Percentiles rank a stretch among this genome's conserved stretches.
These are phyloP conservation scores for Neophaeococcomyces aloes DNA, from an alignment of 2,329 filamentous ascomycete species.

Conservation along the genomic window DNA sequence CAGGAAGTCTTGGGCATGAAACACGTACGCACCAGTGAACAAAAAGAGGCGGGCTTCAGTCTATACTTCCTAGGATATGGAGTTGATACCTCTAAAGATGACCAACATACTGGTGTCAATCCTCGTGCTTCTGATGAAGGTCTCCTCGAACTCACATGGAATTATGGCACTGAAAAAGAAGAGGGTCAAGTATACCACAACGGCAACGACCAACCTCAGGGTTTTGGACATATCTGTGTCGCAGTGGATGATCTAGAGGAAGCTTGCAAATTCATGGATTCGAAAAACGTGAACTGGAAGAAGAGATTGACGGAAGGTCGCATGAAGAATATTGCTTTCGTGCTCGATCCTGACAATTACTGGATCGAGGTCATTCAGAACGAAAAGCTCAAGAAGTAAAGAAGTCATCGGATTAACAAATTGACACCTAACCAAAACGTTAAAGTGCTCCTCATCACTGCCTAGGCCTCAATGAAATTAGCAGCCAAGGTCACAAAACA, in stretches of 20 bases:
- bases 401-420: too few relatives aligned
- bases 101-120: constrained; percentile 43
- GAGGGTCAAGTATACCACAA: constrained; percentile 83
- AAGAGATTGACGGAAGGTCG: constrained; percentile 80
- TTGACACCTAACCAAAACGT: too few relatives aligned
- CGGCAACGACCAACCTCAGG: constrained; percentile 82
- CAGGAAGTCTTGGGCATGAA: constrained; percentile 84
- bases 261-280: constrained; percentile 78
- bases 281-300: constrained; percentile 76
- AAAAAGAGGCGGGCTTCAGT: constrained; percentile 63
- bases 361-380: constrained; percentile 63
- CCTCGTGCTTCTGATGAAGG: constrained; percentile 63
- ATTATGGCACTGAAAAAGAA: constrained; percentile 61
- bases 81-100: constrained; percentile 44
- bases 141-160: constrained; percentile 81
- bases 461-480: too few relatives aligned
- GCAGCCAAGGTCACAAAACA: too few relatives aligned
- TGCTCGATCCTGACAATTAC: constrained; percentile 65
- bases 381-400: constrained; percentile 33
- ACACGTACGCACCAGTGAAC: constrained; percentile 62
- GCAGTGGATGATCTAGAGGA: constrained; percentile 80
- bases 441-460: too few relatives aligned
- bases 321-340: constrained; percentile 90
- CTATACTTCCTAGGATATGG: constrained; percentile 85
- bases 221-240: constrained; percentile 86